phyloP scores from a whole-genome alignment of 495 filamentous ascomycete species.

The Monascus purpureus region DNA sequence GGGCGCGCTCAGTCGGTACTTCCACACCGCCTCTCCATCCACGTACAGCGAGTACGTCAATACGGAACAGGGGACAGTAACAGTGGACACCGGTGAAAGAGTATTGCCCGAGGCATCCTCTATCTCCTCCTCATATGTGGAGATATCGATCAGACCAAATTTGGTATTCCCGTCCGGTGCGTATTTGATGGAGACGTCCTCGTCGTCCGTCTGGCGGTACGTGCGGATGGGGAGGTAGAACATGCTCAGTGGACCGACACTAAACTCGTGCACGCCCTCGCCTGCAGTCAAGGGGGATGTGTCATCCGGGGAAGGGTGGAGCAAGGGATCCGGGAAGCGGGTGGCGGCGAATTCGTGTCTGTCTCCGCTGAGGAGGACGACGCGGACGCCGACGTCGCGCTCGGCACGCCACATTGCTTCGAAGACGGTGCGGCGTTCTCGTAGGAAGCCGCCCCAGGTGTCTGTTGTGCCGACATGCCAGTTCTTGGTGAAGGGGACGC shows the following conservation, averaged over 20 bases:
- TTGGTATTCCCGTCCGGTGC: slow-evolving; percentile 80
- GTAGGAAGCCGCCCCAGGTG: slow-evolving; percentile 83
- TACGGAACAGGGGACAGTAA: slow-evolving; percentile 26
- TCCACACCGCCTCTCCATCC: slow-evolving; percentile 68
- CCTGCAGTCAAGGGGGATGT: slow-evolving; percentile 17
- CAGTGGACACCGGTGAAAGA: slow-evolving; percentile 4
- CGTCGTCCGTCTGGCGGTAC: slow-evolving; percentile 61
- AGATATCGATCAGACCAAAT: slow-evolving; percentile 79
- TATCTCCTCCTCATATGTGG: slow-evolving; percentile 40
- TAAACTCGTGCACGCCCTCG: slow-evolving; percentile 70
- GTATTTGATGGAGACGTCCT: slow-evolving; percentile 75
- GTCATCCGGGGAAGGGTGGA: slow-evolving; percentile 8
- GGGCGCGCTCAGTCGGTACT: slow-evolving; percentile 33
- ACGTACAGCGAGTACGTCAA: slow-evolving; percentile 74
- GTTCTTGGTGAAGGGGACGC: slow-evolving; percentile 92
- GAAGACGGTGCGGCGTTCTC: slow-evolving; percentile 64
- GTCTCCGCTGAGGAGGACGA: slow-evolving; percentile 80
- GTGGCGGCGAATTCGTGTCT: slow-evolving; percentile 93
- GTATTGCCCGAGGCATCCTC: slow-evolving; percentile 23
- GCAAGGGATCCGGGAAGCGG: slow-evolving; percentile 58
- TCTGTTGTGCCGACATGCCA: slow-evolving; percentile 74
- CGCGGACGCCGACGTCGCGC: slow-evolving; percentile 50
- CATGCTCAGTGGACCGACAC: slow-evolving; percentile 76
- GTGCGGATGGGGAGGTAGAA: slow-evolving; percentile 82
- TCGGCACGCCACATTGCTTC: slow-evolving; percentile 82